phyloP scores from a whole-genome alignment of 1,284 basidiomycete genomes.

The Trametes versicolor region DNA sequence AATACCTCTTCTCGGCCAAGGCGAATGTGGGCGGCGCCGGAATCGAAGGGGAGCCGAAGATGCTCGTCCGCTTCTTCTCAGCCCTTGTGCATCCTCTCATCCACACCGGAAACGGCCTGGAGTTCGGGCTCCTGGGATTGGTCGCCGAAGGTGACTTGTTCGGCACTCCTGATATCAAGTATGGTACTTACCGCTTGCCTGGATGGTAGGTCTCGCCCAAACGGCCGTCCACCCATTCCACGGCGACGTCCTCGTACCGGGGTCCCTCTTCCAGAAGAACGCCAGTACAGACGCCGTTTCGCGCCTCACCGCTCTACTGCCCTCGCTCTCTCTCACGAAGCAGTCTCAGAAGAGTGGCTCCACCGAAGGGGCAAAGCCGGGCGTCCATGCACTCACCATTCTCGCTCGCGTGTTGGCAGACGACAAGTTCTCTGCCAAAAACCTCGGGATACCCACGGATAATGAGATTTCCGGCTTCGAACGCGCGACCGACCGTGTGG shows the following conservation, averaged over 20 bases:
- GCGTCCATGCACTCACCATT: constrained; percentile 48
- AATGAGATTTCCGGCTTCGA: constrained; percentile 42
- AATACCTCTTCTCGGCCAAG: constrained; percentile 63
- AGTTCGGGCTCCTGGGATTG: constrained; percentile 70
- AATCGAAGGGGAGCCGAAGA: constrained; percentile 44
- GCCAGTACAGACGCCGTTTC: background rate
- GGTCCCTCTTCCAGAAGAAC: constrained; percentile 39
- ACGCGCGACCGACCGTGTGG: constrained; percentile 39
- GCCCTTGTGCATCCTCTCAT: constrained; percentile 74
- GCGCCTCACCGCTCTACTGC: constrained; percentile 28
- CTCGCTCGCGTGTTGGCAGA: constrained; percentile 50
- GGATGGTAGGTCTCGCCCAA: constrained; percentile 46
- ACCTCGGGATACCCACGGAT: constrained; percentile 52
- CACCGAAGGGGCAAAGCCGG: constrained; percentile 27
- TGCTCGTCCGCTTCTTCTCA: constrained; percentile 68
- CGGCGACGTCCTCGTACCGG: constrained; percentile 39
- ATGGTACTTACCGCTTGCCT: background rate
- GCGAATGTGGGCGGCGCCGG: constrained; percentile 53
- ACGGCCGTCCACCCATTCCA: constrained; percentile 42
- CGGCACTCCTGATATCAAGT: background rate
- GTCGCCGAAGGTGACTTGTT: constrained; percentile 63
- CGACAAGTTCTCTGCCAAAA: constrained; percentile 45
- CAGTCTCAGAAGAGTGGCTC: constrained; percentile 28
- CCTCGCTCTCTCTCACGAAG: constrained; percentile 22
- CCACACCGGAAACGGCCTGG: constrained; percentile 68